Evolutionary conservation across 176 grass and related monocot genomes (phyloP).

Genomic region (Secale cereale): DNA sequence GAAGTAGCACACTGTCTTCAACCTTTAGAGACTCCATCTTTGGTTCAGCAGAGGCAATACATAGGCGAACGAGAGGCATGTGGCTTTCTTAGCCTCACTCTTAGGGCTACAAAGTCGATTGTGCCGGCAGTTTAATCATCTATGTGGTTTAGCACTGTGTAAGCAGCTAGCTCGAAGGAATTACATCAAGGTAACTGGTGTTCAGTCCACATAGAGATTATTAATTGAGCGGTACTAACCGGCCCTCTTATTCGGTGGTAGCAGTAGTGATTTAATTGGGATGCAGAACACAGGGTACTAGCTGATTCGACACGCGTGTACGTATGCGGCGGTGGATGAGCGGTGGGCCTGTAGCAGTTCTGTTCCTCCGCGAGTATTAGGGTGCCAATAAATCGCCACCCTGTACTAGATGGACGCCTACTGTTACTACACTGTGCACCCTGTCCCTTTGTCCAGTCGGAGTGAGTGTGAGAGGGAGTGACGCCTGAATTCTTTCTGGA

Average conservation of each 20-base stretch:
- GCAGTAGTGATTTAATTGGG: background rate
- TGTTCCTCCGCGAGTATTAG: conserved; percentile 23
- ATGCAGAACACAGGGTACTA: background rate
- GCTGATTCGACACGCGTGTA: conserved; percentile 9
- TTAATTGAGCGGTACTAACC: background rate
- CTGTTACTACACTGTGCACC: conserved; percentile 27
- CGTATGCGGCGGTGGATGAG: conserved; percentile 22
- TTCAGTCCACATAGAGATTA: background rate
- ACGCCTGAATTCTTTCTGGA: background rate
- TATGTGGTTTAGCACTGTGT: background rate
- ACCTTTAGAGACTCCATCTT: background rate
- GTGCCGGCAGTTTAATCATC: background rate
- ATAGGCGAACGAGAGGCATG: background rate
- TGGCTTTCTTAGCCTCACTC: background rate
- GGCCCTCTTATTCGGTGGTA: background rate
- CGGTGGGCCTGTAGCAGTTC: conserved; percentile 10
- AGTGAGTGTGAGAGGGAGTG: background rate
- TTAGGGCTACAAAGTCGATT: conserved; percentile 15
- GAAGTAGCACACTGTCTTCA: background rate
- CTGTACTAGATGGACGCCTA: background rate
- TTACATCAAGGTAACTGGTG: background rate
- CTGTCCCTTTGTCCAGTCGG: conserved; percentile 22
- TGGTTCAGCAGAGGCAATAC: background rate
- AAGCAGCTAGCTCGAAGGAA: background rate
- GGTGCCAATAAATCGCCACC: background rate